These are phyloP conservation scores for Fraxinus sp. DNA, from an alignment of 305 asterid genomes.

Conservation along the genomic window DNA sequence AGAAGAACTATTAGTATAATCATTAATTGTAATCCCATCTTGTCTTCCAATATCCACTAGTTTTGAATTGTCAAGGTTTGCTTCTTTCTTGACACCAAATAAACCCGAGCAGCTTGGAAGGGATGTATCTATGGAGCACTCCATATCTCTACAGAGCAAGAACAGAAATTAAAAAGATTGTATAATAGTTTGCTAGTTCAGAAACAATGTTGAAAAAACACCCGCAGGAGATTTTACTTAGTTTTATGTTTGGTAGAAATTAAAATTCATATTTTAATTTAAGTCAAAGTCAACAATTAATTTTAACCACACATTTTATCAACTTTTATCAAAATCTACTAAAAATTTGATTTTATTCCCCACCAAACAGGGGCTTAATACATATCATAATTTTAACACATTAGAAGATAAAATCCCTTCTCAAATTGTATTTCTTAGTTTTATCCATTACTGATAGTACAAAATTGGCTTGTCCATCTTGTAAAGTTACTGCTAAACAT, in stretches of 20 bases:
- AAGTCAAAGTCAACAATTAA: too few species aligned
- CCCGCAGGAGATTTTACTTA: background rate
- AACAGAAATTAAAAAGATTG: constrained; percentile 6
- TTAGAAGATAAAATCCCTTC: background rate
- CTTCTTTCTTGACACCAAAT: constrained; percentile 42
- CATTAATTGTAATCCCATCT: constrained; percentile 52
- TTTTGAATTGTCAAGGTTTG: constrained; percentile 41
- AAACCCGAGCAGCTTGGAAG: constrained; percentile 46
- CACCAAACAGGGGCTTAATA: background rate
- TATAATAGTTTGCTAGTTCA: background rate
- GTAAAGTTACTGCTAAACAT: background rate
- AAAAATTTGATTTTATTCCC: too few species aligned
- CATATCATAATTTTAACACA: background rate
- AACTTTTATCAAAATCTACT: too few species aligned
- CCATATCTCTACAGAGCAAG: constrained; percentile 44
- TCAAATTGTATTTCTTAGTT: background rate
- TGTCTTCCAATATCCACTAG: constrained; percentile 41
- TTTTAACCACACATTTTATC: too few species aligned
- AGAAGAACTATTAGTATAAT: constrained; percentile 42
- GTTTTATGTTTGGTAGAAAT: too few species aligned
- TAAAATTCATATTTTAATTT: too few species aligned
- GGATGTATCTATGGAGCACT: constrained; percentile 44
- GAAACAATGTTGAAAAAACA: background rate
- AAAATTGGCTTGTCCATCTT: background rate
- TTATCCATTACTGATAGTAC: background rate